phyloP scores from a whole-genome alignment of 805 yeast species.

The Candida rishiriensis region DNA sequence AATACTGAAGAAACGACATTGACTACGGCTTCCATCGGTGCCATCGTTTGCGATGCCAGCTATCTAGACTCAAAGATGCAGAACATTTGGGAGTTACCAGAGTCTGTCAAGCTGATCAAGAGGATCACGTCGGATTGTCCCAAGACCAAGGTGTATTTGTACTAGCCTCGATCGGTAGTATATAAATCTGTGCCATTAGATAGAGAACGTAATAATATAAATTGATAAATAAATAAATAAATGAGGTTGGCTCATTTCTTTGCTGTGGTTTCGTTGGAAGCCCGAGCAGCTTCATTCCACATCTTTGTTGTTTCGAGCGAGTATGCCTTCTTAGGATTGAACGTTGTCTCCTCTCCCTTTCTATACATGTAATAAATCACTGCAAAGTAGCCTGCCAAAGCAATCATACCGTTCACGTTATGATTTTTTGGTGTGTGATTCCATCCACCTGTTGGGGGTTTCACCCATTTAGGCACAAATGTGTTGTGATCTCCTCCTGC shows the following conservation, averaged over 20 bases:
- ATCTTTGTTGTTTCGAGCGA: slow-evolving; percentile 35
- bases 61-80: slow-evolving; percentile 58
- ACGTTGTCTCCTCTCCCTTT: slow-evolving; percentile 34
- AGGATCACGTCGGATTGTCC: slow-evolving; percentile 30
- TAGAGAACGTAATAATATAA: slow-evolving; percentile 5
- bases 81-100: slow-evolving; percentile 55
- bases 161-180: slow-evolving; percentile 24
- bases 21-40: slow-evolving; percentile 40
- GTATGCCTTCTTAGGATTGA: slow-evolving; percentile 33
- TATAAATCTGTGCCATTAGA: not conserved
- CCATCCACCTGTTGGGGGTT: slow-evolving; percentile 55
- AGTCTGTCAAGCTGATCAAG: slow-evolving; percentile 39
- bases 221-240: slow-evolving; percentile 1
- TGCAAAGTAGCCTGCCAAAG: slow-evolving; percentile 35
- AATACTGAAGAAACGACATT: slow-evolving; percentile 39
- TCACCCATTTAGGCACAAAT: slow-evolving; percentile 30
- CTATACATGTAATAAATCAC: slow-evolving; percentile 30
- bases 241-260: slow-evolving; percentile 7
- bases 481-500: slow-evolving; percentile 14
- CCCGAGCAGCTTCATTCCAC: slow-evolving; percentile 45
- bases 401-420: slow-evolving; percentile 38
- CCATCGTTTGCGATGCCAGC: slow-evolving; percentile 56
- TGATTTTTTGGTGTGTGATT: slow-evolving; percentile 48
- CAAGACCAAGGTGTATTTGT: slow-evolving; percentile 50
- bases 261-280: slow-evolving; percentile 4